Base-by-base conservation (phyloP, 805 yeast species). In the Torulaspora maleeae region DNA sequence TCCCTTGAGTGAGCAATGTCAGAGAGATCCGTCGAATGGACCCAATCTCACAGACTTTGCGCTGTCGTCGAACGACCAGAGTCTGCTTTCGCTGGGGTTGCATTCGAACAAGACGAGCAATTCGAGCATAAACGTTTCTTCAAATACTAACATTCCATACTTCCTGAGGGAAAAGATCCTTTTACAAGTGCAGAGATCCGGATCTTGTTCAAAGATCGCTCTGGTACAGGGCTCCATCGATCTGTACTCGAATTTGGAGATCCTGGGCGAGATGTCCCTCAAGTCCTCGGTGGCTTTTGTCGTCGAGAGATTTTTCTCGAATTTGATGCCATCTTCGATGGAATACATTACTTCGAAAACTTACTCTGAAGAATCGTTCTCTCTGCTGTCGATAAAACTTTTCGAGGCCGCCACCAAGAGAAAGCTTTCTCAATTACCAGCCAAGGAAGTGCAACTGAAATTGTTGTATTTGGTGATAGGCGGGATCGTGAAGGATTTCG, bases 401-500 rank as follows among this genome's bases (percentile, higher is more conserved):
- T 61, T 63, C 35, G 51, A 48, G 5, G 53, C 53, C 29, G 61
- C 62, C 7, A 60, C 65, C 5, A 52, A 56, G 16, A 69, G 53
- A 59, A 64, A 59, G 56, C 65, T 54, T 60, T 63, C 49, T 35
- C 61, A 38, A 68, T 69, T 44, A 60, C 78, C 56, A 69, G 77
- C 35, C 59, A 71, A 22, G 66, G 77, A 45, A 65, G 53, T 53
- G 5, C 77, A 56, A 69, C 52, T 79, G 27, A 71, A 78, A 42
- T 66, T 85, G 3, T 67, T 84, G 37, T 74, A 74, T 53, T 76
- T 80, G 30, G 58, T 83, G 20, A 59, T 85, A 16, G 95, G 93
- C 2, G 81, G 83, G 8, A 76, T 87, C 49, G 74, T 83, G 29
- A 82, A 79, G 50, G 95, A 86, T 63, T 86, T 82, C 67, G 95